Evolutionary conservation across 805 yeast species (phyloP), one percentile per base, ranked within the genome.

Genomic region (Ogataea paraovalis): DNA sequence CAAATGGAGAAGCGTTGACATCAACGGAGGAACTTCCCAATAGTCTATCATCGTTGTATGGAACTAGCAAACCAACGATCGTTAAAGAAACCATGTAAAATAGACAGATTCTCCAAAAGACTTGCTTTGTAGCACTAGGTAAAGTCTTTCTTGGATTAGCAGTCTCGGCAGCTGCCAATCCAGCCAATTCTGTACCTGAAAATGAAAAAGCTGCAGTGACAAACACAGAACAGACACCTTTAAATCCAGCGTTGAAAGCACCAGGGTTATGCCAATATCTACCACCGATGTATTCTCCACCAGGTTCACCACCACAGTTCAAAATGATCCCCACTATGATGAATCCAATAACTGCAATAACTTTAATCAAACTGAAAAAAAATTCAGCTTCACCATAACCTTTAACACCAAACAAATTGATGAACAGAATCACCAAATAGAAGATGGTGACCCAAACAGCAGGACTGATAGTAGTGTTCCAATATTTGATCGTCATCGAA

Each of bases 1-100:
- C 90, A 59, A 83, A 84, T n/a, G 91, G 91, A 19, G 89, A 83
- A 14, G 86, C 80, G 16, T 80, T 71, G 39, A 77, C 74, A 54
- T 79, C 79, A 33, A 68, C 71, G 42, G 75, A 72, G 4, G 72
- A 60, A 1, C 74, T 58, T 39, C 82, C 82, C 49, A 81, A 66
- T 22, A 73, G 59, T 55, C 78, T 69, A 1, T 66, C 64, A 50
- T 74, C 68, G 58, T 72, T 67, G 61, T 73, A 75, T 25, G 86
- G 84, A 36, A 79, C 83, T n/a, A 76, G 63, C 49, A 78, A 70
- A 30, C 82, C 80, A 52, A 79, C 68, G 62, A 79, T 60, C 32
- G 74, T 63, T 51, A 78, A 67, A 6, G 80, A 71, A 28, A 76
- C 53, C 44, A 78, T 59, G 62, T 79, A 81, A 56, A 80, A 74